These are phyloP conservation scores for Holtermannia corniformis DNA, from an alignment of 768 basidiomycete genomes.

Conservation along the genomic window DNA sequence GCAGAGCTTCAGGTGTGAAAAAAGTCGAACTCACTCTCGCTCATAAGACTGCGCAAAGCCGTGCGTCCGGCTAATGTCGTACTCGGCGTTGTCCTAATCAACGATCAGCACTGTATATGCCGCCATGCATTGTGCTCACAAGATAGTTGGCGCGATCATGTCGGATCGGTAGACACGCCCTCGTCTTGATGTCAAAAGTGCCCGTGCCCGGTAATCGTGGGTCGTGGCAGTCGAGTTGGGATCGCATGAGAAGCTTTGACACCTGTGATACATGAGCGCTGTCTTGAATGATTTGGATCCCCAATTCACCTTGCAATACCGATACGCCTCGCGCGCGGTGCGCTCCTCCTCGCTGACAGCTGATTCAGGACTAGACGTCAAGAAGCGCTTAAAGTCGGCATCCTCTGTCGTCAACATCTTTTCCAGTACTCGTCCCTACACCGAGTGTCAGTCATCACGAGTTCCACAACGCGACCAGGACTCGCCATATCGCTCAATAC, in stretches of 20 bases:
- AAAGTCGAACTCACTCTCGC: constrained; percentile 53
- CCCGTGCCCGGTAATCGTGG: constrained; percentile 72
- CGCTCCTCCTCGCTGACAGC: constrained; percentile 38
- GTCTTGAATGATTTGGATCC: neutral
- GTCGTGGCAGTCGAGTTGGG: constrained; percentile 85
- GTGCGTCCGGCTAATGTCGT: constrained; percentile 56
- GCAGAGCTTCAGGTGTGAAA: neutral
- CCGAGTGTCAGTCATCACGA: neutral
- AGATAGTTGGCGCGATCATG: constrained; percentile 75
- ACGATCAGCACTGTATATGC: constrained; percentile 1
- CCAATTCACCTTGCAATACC: constrained; percentile 63
- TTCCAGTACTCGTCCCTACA: constrained; percentile 77
- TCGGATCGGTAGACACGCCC: constrained; percentile 73
- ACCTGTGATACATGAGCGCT: constrained; percentile 35
- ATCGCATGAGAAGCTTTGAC: constrained; percentile 69
- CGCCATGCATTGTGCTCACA: constrained; percentile 44
- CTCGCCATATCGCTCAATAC: constrained; percentile 39
- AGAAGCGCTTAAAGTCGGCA: constrained; percentile 53
- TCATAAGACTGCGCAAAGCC: constrained; percentile 75
- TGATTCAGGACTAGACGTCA: constrained; percentile 35
- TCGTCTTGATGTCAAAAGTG: constrained; percentile 93
- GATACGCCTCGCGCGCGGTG: constrained; percentile 58
- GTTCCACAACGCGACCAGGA: neutral
- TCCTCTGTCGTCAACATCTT: constrained; percentile 66
- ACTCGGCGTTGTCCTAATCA: constrained; percentile 64